Conservation (phyloP, 2,329 filamentous ascomycete genomes). For the Aureobasidium melanogenum region DNA sequence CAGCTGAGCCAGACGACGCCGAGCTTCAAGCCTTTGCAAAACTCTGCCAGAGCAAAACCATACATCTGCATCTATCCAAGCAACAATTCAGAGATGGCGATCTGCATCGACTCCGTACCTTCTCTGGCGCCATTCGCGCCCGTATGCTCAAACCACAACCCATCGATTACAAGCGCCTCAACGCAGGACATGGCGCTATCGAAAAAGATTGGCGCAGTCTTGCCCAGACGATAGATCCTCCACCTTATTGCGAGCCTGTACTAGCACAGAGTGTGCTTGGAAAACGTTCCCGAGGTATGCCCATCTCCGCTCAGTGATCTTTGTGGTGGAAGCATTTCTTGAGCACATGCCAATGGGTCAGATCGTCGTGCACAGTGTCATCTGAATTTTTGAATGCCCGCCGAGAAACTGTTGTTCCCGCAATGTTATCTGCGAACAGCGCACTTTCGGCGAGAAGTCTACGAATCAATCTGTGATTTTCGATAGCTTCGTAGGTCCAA, state of each 20-base stretch:
- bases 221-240: not conserved
- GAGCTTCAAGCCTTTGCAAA: not conserved
- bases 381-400: not conserved
- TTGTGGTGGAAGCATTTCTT: not conserved
- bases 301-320: not conserved
- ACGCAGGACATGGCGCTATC: not conserved
- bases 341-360: not conserved
- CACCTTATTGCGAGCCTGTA: not conserved
- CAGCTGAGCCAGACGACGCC: not conserved
- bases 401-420: not conserved
- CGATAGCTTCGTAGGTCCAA: not conserved
- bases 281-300: not conserved
- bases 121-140: not conserved
- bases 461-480: not conserved
- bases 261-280: not conserved
- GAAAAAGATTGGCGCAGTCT: conserved; percentile 1
- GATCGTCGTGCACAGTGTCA: not conserved
- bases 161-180: not conserved
- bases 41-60: not conserved
- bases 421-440: not conserved
- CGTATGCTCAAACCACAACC: not conserved
- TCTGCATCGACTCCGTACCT: not conserved
- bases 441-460: not conserved
- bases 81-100: not conserved
- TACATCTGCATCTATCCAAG: not conserved